Evolutionary conservation across 2,329 filamentous ascomycete species (phyloP), one percentile per base, ranked within the genome.

Genomic region (Pseudocercospora pini-densiflorae): DNA sequence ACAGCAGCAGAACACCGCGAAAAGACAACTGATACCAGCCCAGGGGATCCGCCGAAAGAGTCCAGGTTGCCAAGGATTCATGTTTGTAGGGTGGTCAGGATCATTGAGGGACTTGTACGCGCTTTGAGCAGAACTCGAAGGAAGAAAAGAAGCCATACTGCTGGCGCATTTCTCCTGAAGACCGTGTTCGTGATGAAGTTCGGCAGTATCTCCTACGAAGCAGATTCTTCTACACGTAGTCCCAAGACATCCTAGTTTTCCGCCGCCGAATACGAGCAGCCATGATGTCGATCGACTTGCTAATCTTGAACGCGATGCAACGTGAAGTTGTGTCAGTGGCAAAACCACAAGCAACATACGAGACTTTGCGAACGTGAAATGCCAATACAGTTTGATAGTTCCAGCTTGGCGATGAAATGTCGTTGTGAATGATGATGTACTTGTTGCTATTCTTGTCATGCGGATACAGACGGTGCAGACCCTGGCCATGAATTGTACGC

Each of bases 61-160:
- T 31, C 64, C 67, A 19, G 67, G 67, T 53, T 65, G 61, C 67
- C 64, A 69, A 29, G 67, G 49, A n/a, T 68, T 61, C 58, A 68
- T 64, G 23, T 45, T 66, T 23, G 19, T 19, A 19, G 24, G 49
- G n/a, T 63, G 54, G 21, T 64, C 47, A 10, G 16, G 21, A 27
- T 14, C 21, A n/a, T 45, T 55, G 1, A 59, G 57, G 16, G 27
- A 54, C 29, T 27, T 43, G 62, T 45, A 58, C 19, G 23, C 19
- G 47, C 60, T 33, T 21, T 43, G 54, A 43, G 27, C 27, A 55
- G 51, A 55, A n/a, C 27, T 55, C 27, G 51, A 55, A 33, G 51
- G 27, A 19, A 55, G 51, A 33, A 55, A 19, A 55, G 43, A 54
- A 33, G 24, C 23, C 62, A 62, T 63, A 14, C 36, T 63, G 43